Percentiles rank a stretch among this genome's conserved stretches.
phyloP scores from a whole-genome alignment of 1,284 basidiomycete species.

The Trametes sp. region DNA sequence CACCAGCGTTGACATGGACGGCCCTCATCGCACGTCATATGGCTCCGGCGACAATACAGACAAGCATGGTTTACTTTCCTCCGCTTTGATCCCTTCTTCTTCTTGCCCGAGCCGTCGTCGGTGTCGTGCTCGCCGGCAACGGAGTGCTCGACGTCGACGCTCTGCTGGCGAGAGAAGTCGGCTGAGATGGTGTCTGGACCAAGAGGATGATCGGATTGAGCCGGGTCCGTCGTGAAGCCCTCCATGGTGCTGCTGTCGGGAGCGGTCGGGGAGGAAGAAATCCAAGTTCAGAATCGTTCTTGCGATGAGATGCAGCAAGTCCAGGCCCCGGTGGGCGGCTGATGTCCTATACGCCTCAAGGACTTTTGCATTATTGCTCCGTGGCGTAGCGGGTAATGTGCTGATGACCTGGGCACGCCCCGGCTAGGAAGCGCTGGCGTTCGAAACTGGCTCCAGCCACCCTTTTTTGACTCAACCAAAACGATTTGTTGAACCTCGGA shows the following conservation, averaged over 20 bases:
- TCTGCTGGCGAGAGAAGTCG: conserved; percentile 28
- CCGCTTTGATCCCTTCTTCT: conserved; percentile 58
- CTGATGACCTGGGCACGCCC: too few species aligned
- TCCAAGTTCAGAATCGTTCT: conserved; percentile 3
- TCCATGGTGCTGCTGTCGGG: conserved; percentile 40
- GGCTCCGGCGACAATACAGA: conserved; percentile 91
- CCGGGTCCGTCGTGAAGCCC: conserved; percentile 43
- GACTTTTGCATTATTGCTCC: too few species aligned
- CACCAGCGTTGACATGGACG: conserved; percentile 91
- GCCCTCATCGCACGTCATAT: conserved; percentile 93
- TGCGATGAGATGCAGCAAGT: neutral
- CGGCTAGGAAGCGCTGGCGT: too few species aligned
- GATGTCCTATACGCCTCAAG: too few species aligned
- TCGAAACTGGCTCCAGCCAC: too few species aligned
- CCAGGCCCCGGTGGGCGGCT: neutral
- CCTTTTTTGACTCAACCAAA: too few species aligned
- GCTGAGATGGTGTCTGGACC: conserved; percentile 36
- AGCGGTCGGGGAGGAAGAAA: conserved; percentile 36
- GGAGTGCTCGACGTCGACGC: conserved; percentile 24
- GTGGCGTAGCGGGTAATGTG: too few species aligned
- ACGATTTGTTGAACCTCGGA: too few species aligned
- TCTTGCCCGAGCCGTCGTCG: conserved; percentile 37
- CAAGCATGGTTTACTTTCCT: conserved; percentile 91
- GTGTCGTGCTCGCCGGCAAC: conserved; percentile 32
- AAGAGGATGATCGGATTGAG: conserved; percentile 39